Conservation (phyloP, 805 yeast species). For the Vanderwaltozyma verrucispora region DNA sequence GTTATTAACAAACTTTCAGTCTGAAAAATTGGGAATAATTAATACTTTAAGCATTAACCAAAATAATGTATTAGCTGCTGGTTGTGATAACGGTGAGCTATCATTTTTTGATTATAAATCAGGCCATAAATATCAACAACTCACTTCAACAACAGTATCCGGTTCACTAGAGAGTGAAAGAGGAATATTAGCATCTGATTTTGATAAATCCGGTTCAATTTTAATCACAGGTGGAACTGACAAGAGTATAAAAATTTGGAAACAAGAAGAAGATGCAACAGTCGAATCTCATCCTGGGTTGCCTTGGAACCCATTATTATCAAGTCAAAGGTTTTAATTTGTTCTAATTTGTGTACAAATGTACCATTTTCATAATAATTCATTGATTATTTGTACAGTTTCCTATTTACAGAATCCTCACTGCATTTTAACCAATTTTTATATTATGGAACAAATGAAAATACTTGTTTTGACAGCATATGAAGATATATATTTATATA, state of each 20-base stretch:
- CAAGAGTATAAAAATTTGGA: slow-evolving; percentile 74
- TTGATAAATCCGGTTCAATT: slow-evolving; percentile 73
- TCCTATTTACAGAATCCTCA: too few species aligned
- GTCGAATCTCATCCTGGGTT: slow-evolving; percentile 21
- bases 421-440: too few species aligned
- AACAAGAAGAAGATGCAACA: slow-evolving; percentile 31
- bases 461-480: too few species aligned
- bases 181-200: slow-evolving; percentile 59
- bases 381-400: too few species aligned
- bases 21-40: slow-evolving; percentile 35
- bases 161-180: slow-evolving; percentile 61
- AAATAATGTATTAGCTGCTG: slow-evolving; percentile 60
- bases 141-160: slow-evolving; percentile 45
- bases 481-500: too few species aligned
- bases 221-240: slow-evolving; percentile 86
- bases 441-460: too few species aligned
- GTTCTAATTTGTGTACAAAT: too few species aligned
- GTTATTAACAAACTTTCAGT: slow-evolving; percentile 47
- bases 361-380: too few species aligned
- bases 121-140: slow-evolving; percentile 52
- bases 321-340: slow-evolving; percentile 23
- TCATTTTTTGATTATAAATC: slow-evolving; percentile 68
- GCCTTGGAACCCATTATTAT: slow-evolving; percentile 24
- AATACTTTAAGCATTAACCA: slow-evolving; percentile 58
- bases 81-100: slow-evolving; percentile 75